Evolutionary conservation across 2,329 filamentous ascomycete genomes (phyloP).

Genomic region (Neonectria punicea): DNA sequence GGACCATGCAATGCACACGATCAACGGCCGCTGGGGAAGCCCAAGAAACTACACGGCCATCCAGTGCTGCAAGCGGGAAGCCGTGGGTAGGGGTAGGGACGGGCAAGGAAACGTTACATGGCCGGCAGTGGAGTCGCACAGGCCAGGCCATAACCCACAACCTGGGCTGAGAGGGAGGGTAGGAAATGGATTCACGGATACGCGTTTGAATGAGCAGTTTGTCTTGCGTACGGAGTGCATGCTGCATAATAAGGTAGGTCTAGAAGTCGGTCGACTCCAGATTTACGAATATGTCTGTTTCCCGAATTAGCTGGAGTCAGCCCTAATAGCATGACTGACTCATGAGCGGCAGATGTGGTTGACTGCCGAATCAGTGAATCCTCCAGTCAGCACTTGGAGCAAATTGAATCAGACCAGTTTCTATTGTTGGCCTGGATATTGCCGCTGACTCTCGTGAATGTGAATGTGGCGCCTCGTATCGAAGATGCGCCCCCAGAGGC

Average conservation of each 20-base stretch:
- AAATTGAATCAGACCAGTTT: not conserved
- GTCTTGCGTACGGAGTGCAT: not conserved
- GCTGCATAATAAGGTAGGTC: too few species aligned
- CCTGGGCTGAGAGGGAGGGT: slow-evolving; percentile 6
- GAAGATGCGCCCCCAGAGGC: not conserved
- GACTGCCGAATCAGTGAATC: not conserved
- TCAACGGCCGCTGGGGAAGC: not conserved
- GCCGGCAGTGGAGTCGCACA: slow-evolving; percentile 3
- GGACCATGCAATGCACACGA: not conserved
- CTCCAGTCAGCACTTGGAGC: slow-evolving; percentile 14
- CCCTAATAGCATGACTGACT: not conserved
- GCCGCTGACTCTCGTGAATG: slow-evolving; percentile 3
- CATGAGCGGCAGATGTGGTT: not conserved
- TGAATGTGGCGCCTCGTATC: slow-evolving; percentile 15
- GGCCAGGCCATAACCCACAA: slow-evolving; percentile 1
- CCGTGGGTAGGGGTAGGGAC: slow-evolving; percentile 1
- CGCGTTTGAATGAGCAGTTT: not conserved
- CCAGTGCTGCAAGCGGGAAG: not conserved
- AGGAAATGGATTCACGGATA: not conserved
- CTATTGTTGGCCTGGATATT: slow-evolving; percentile 10
- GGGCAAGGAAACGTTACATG: slow-evolving; percentile 23
- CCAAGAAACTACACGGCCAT: not conserved
- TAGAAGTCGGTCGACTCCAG: too few species aligned
- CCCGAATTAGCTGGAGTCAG: not conserved
- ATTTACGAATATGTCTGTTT: not conserved